A percentile compares a stretch with the other conserved stretches of the same genome.
Evolutionary conservation across 306 rosid genomes (phyloP).

Genomic region (Hylodesmum podocarpum): DNA sequence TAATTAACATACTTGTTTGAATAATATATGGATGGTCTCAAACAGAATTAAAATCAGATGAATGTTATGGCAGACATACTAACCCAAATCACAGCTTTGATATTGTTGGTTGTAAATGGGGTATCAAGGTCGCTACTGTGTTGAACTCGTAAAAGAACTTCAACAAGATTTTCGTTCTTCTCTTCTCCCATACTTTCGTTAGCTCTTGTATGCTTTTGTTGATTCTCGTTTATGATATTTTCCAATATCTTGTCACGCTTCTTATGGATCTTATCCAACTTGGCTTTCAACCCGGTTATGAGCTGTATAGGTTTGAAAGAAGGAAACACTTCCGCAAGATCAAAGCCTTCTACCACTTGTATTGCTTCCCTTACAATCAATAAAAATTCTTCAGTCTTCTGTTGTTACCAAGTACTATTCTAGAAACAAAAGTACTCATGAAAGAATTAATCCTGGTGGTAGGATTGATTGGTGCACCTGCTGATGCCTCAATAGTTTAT

Average conservation of each 20-base stretch:
- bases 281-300: conserved; percentile 10
- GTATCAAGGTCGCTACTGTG: conserved; percentile 1
- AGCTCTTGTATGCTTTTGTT: no score
- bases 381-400: conserved; percentile 23
- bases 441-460: neutral
- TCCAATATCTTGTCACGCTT: conserved; percentile 24
- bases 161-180: conserved; percentile 21
- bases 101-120: conserved; percentile 16
- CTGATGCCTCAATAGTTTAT: neutral
- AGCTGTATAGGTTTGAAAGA: conserved; percentile 17
- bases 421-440: neutral
- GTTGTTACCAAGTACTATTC: conserved; percentile 38
- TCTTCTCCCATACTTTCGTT: neutral
- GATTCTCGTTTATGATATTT: conserved; percentile 35
- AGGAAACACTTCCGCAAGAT: conserved; percentile 41
- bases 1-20: neutral
- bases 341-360: conserved; percentile 22
- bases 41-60: neutral
- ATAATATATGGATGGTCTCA: neutral
- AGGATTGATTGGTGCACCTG: neutral
- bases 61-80: neutral
- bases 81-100: conserved; percentile 38
- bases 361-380: neutral
- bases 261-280: conserved; percentile 24
- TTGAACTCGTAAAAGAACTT: conserved; percentile 11